Base-by-base conservation (phyloP, 2,329 filamentous ascomycete species). In the Microdochium nivale region DNA sequence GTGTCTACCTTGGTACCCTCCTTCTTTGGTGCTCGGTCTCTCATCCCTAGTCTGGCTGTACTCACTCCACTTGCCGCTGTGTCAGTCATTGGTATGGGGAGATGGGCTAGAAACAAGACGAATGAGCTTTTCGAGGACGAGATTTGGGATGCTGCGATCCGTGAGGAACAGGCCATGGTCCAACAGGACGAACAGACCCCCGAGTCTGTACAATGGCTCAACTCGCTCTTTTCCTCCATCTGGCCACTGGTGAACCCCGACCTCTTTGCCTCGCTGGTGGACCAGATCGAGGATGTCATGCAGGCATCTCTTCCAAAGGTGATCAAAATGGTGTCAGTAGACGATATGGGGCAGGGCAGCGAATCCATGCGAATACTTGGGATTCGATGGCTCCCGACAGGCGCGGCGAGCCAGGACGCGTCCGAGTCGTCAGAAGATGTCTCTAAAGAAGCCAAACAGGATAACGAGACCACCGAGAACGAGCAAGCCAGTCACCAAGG, bases 231-330 rank as follows among this genome's bases (percentile, higher is more conserved):
- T 8, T 72, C 77, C 3, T 79, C 84, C 1, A 76, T 89, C 4
- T 90, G 87, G 87, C 84, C 85, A 0, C 72, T 90, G 27, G 76
- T 90, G 60, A 90, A 90, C 60, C 87, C 86, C 0, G 87, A 90
- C 58, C 73, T 90, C 1, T 89, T 90, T 59, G 75, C 79, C 1
- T 81, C 80, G 32, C 65, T 89, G 2, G 78, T 81, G 0, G 86
- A 90, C 59, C 86, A 80, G 25, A 75, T 90, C 3, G 87, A 90
- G 66, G 87, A 90, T 63, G 83, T 90, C 48, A 90, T 90, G 87
- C 87, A 90, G 67, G 86, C 86, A 2, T 87, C 83, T 9, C 68
- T 89, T 19, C 85, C 87, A 0, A 81, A 77, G 52, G 65, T 86
- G 33, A 76, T 89, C 30, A 80, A 86, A 48, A 88, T 88, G 86